Base-by-base conservation (phyloP, 495 filamentous ascomycete genomes). In the Lepraria neglecta region DNA sequence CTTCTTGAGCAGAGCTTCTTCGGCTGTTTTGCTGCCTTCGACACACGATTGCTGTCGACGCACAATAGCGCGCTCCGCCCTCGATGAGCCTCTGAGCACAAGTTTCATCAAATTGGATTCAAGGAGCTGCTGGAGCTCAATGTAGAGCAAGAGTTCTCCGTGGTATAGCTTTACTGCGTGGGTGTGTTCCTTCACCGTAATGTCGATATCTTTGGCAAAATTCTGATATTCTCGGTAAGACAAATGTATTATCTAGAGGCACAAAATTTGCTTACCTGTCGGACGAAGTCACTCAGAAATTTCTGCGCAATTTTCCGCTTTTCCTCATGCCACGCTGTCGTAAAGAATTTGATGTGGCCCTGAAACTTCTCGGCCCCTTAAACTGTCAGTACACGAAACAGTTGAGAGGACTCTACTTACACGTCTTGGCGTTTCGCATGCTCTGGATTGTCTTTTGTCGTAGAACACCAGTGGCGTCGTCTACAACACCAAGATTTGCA, bases 211-310 rank as follows among this genome's bases (percentile, higher is more conserved):
- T 24, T 24, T 24, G 35, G 54, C 35, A 10, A 27, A 10, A 42
- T 56, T 56, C 38, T 56, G 27, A n/a, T 3, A 19, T 2, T 12
- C 11, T 56, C 11, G 15, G 33, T 6, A 3, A 1, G 17, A 53
- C 11, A 6, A 3, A 14, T 46, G 17, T 42, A 58, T 53, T 42
- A 67, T 27, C 53, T 42, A 40, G 53, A 56, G 24, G 24, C 12
- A 42, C 1, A 40, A 24, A 40, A 11, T 24, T 5, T 3, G 19
- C 53, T 17, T 42, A 56, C 69, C 67, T 78, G 76, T 31, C 83
- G 75, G 7, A 76, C 77, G 66, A 83, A 85, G 1, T 69, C 68
- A 57, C 82, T 59, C 1, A 85, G 71, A 63, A 85, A 86, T 2
- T 21, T 61, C 59, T 84, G 81, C 3, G 82, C 83, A 61, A 76